Conservation (phyloP, 495 filamentous ascomycete species). For the Hyaloscypha variabilis region DNA sequence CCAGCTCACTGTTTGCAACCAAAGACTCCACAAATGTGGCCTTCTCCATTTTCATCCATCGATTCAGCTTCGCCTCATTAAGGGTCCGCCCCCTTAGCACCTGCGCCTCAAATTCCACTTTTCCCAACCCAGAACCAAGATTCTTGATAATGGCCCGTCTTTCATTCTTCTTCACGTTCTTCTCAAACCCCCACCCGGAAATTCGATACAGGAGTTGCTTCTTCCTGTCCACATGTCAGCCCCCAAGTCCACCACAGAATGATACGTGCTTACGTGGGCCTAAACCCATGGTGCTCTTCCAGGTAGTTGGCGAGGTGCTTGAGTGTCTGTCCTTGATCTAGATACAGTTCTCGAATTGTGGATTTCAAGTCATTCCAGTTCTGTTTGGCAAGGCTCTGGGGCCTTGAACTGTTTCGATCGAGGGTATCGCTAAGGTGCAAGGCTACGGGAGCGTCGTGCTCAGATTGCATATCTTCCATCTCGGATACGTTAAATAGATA, state of each 20-base stretch:
- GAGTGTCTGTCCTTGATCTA: constrained; percentile 6
- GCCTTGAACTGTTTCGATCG: background rate
- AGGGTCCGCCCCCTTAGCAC: background rate
- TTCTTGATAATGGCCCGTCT: background rate
- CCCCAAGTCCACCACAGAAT: background rate
- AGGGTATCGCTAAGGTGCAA: background rate
- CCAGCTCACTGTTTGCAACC: background rate
- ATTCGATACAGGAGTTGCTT: constrained; percentile 6
- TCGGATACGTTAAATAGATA: background rate
- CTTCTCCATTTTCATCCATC: constrained; percentile 10
- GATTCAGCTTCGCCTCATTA: constrained; percentile 5
- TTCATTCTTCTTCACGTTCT: constrained; percentile 13
- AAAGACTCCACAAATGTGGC: background rate
- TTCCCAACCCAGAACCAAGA: background rate
- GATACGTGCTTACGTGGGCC: constrained; percentile 8
- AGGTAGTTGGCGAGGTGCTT: background rate
- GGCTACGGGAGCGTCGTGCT: background rate
- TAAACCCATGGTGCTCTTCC: constrained; percentile 1
- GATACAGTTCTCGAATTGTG: constrained; percentile 4
- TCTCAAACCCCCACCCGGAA: constrained; percentile 4
- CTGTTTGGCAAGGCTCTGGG: background rate
- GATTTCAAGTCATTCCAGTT: background rate
- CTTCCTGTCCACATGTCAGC: background rate
- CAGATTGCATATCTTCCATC: background rate
- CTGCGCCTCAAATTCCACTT: background rate